Evolutionary conservation across 2,329 filamentous ascomycete species (phyloP).

Genomic region (Alternaria sp.): DNA sequence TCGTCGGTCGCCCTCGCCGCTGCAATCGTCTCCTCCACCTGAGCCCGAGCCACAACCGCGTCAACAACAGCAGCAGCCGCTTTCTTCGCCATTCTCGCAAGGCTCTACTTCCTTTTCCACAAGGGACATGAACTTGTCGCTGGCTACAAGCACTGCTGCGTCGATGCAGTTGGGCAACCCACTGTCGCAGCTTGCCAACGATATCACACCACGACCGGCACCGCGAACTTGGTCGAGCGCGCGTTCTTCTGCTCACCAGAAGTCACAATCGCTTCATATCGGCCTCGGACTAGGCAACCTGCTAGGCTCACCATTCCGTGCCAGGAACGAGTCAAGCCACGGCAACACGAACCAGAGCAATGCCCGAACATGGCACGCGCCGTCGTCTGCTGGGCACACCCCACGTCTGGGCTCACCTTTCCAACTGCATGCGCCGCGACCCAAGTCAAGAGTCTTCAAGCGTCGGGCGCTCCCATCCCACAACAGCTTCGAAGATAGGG

Average conservation of each 20-base stretch:
- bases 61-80: conserved; percentile 37
- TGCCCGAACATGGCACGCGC: conserved; percentile 44
- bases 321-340: conserved; percentile 38
- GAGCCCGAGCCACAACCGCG: conserved; percentile 41
- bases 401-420: conserved; percentile 58
- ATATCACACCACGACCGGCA: conserved; percentile 41
- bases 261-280: conserved; percentile 58
- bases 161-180: conserved; percentile 60
- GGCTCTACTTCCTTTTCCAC: conserved; percentile 50
- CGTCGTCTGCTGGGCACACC: conserved; percentile 28
- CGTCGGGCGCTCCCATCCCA: conserved; percentile 59
- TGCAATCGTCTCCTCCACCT: conserved; percentile 50
- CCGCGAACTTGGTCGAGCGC: conserved; percentile 52
- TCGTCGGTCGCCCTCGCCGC: conserved; percentile 66
- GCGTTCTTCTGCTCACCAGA: conserved; percentile 58
- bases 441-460: conserved; percentile 61
- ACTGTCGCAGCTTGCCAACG: conserved; percentile 53
- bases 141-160: conserved; percentile 58
- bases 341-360: conserved; percentile 33
- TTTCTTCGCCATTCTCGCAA: conserved; percentile 47
- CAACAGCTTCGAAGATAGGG: conserved; percentile 59
- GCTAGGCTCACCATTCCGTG: conserved; percentile 54
- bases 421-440: conserved; percentile 59
- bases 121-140: conserved; percentile 58
- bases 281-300: conserved; percentile 51